phyloP scores from a whole-genome alignment of 1,284 basidiomycete genomes.

The Malassezia brasiliensis region DNA sequence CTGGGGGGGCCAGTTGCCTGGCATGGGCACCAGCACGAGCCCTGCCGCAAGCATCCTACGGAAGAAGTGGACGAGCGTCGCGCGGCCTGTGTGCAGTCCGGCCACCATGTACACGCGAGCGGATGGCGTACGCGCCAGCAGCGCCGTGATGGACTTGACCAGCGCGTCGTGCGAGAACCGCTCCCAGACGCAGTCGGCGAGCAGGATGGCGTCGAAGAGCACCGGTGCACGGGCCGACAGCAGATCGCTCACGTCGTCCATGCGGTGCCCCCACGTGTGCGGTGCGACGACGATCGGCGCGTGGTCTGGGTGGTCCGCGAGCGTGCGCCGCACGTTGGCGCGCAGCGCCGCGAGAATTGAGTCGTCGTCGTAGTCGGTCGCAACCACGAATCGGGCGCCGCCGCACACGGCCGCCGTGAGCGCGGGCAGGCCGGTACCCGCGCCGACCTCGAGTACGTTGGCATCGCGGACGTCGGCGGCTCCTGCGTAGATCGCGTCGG shows the following conservation, averaged over 20 bases:
- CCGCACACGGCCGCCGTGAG: slow-evolving; percentile 27
- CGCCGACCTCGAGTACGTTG: slow-evolving; percentile 36
- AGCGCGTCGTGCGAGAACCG: slow-evolving; percentile 36
- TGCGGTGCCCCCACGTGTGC: slow-evolving; percentile 36
- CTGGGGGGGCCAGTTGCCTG: slow-evolving; percentile 17
- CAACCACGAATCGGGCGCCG: slow-evolving; percentile 21
- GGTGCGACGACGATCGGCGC: slow-evolving; percentile 22
- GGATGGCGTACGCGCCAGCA: slow-evolving; percentile 13
- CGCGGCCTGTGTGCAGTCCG: slow-evolving; percentile 41
- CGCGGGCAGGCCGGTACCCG: slow-evolving; percentile 36
- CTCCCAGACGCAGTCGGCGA: slow-evolving; percentile 47
- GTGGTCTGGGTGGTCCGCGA: neutral
- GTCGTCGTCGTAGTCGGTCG: slow-evolving; percentile 41
- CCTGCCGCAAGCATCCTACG: slow-evolving; percentile 24
- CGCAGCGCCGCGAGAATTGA: slow-evolving; percentile 33
- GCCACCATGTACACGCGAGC: slow-evolving; percentile 39
- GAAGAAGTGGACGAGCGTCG: slow-evolving; percentile 34
- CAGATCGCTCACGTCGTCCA: slow-evolving; percentile 34
- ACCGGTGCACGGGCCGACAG: slow-evolving; percentile 15
- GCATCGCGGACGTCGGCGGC: slow-evolving; percentile 19
- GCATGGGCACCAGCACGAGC: slow-evolving; percentile 21
- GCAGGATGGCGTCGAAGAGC: slow-evolving; percentile 28
- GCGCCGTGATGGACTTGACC: slow-evolving; percentile 25
- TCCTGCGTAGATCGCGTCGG: slow-evolving; percentile 30
- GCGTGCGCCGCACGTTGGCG: slow-evolving; percentile 23